Evolutionary conservation across 2,329 filamentous ascomycete species (phyloP).

Genomic region (Curvularia sp.): DNA sequence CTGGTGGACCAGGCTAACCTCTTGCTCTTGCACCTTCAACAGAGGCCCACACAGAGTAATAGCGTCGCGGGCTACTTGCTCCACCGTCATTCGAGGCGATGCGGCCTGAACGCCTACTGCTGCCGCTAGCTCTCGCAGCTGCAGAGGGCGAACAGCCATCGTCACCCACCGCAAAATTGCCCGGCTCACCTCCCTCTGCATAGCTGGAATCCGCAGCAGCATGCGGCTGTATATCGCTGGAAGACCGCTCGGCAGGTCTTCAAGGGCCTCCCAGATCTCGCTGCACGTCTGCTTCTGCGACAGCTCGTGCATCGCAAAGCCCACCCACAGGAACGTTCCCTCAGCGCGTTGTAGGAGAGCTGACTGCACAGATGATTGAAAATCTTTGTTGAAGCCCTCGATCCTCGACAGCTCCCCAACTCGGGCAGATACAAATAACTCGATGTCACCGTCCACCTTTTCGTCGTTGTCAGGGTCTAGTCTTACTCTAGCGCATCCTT

Average conservation of each 20-base stretch:
- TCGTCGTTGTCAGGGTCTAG: conserved; percentile 34
- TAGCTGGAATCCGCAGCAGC: conserved; percentile 25
- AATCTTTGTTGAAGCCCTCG: conserved; percentile 13
- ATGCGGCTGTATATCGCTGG: conserved; percentile 34
- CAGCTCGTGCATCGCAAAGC: conserved; percentile 28
- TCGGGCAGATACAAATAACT: conserved; percentile 32
- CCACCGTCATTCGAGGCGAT: neutral
- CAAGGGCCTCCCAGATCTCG: conserved; percentile 19
- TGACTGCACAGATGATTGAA: conserved; percentile 21
- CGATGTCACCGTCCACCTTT: conserved; percentile 31
- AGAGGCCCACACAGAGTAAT: conserved; percentile 26
- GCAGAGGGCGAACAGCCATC: conserved; percentile 28
- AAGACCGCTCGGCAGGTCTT: conserved; percentile 32
- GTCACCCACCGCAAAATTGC: conserved; percentile 21
- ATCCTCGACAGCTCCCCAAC: conserved; percentile 28
- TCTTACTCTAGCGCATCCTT: conserved; percentile 16
- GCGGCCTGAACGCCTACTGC: conserved; percentile 3
- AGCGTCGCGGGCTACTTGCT: neutral
- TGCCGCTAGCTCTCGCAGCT: conserved; percentile 32
- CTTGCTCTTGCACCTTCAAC: conserved; percentile 27
- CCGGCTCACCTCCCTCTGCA: conserved; percentile 20
- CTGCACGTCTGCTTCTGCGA: conserved; percentile 14
- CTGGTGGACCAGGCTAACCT: conserved; percentile 40
- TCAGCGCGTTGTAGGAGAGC: conserved; percentile 31
- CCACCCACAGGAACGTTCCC: conserved; percentile 32